Percentiles rank a stretch among this genome's conserved stretches.
Conservation (phyloP, 2,329 filamentous ascomycete genomes). For the Arthrobotrys conoides region DNA sequence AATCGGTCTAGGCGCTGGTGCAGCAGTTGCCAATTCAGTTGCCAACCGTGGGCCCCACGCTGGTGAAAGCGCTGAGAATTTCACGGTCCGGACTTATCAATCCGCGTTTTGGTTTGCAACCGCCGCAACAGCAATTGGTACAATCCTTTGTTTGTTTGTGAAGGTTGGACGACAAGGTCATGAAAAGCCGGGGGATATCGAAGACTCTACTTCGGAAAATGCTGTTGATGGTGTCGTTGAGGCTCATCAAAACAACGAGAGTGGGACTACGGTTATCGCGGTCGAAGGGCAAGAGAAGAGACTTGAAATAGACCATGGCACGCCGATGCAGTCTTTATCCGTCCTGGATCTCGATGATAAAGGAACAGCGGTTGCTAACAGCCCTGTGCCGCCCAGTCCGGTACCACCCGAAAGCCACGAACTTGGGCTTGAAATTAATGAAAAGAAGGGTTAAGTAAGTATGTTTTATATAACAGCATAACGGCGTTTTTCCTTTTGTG, state of each 20-base stretch:
- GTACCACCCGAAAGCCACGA: neutral
- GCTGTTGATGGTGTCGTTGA: neutral
- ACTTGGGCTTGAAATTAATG: neutral
- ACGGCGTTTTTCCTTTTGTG: neutral
- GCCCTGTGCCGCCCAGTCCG: neutral
- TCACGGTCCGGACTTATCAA: constrained; percentile 51
- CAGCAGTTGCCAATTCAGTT: constrained; percentile 54
- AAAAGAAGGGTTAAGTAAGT: neutral
- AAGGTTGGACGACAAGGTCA: constrained; percentile 55
- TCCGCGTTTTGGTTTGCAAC: constrained; percentile 54
- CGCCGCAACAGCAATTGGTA: constrained; percentile 26
- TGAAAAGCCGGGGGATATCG: constrained; percentile 39
- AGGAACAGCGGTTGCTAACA: constrained; percentile 13
- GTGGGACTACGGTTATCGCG: neutral
- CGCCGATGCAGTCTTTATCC: constrained; percentile 19
- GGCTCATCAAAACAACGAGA: neutral
- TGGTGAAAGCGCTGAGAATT: constrained; percentile 38
- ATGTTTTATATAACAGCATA: neutral
- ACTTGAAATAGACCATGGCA: neutral
- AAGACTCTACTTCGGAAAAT: constrained; percentile 34
- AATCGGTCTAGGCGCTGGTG: constrained; percentile 47
- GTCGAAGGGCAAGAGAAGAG: neutral
- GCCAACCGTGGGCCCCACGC: constrained; percentile 31
- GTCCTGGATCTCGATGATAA: constrained; percentile 48
- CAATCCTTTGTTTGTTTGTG: constrained; percentile 47